Base-by-base conservation (phyloP, 73 alveolate species). In the Symbiodinium natans region DNA sequence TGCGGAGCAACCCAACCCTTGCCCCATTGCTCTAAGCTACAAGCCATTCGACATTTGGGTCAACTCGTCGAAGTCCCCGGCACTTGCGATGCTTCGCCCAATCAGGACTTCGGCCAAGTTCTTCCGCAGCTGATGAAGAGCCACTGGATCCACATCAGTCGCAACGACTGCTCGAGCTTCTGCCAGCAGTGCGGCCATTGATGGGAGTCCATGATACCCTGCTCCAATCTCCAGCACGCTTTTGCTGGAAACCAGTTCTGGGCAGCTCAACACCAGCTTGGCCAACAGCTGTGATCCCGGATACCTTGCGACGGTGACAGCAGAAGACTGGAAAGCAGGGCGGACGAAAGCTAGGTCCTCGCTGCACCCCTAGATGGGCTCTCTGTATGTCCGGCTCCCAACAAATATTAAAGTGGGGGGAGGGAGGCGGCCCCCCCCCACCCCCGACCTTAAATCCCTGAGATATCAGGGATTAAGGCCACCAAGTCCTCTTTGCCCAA, bases 131-230 rank as follows among this genome's bases (percentile, higher is more conserved):
- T 86, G 93, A 21, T 33, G 82, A 31, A 86, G 59, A 39, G 93
- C 93, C 82, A 34, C 41, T 10, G 34, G 59, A 19, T 86, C 93
- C 93, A 33, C 39, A 27, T 86, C 93, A 25, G 56, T 86, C 46
- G 83, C 39, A 25, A 17, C 27, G 41, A 86, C 93, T 25, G 48
- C 19, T 27, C n/a, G 40, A 23, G 93, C 93, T 29, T 41, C 83
- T 31, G 29, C 29, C n/a, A 33, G 21, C 13, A 40, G 36, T 25
- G 77, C 54, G 27, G 82, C 93, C 83, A 25, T 9, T 2, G 93
- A 48, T 17, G 93, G 93, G 83, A 86, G 31, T 33, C 93, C 93
- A 39, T 86, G 93, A 83, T 48, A 86, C 40, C 93, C 93, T 19
- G 93, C 93, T 39, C 93, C 93, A 7, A 86, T 41, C 39, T 86